Evolutionary conservation across 2,329 filamentous ascomycete genomes (phyloP).

Genomic region (Mycosphaerelloides madeirae): DNA sequence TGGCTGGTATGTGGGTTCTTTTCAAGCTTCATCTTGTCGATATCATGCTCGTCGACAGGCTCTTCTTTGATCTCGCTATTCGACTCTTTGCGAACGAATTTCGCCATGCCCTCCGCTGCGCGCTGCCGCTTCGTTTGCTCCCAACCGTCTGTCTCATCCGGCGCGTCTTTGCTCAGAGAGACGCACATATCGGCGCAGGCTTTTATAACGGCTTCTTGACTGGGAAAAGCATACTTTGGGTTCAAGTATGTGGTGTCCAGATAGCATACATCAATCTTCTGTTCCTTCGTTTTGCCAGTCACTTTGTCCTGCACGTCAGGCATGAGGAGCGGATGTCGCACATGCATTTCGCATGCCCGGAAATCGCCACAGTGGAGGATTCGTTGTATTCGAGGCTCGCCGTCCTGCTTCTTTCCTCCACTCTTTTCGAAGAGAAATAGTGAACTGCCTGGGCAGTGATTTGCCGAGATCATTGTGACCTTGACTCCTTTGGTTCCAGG

Average conservation of each 20-base stretch:
- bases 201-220: conserved; percentile 78
- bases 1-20: conserved; percentile 28
- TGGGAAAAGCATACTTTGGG: conserved; percentile 90
- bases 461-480: conserved; percentile 93
- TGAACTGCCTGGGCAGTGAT: conserved; percentile 93
- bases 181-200: conserved; percentile 85
- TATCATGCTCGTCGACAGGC: conserved; percentile 35
- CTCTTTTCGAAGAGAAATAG: conserved; percentile 87
- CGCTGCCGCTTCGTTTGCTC: conserved; percentile 53
- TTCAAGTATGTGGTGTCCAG: conserved; percentile 96
- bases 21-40: conserved; percentile 31
- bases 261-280: conserved; percentile 92
- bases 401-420: conserved; percentile 55
- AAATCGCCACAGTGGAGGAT: conserved; percentile 96
- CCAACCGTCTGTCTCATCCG: conserved; percentile 53
- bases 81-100: conserved; percentile 52
- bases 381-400: conserved; percentile 59
- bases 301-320: conserved; percentile 68
- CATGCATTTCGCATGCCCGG: conserved; percentile 77
- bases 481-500: conserved; percentile 75
- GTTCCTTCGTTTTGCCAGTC: conserved; percentile 67
- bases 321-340: conserved; percentile 73
- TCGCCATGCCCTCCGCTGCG: conserved; percentile 56
- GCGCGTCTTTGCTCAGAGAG: conserved; percentile 64
- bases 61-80: conserved; percentile 35